These are phyloP conservation scores for Trichoderma reesei DNA, from an alignment of 495 filamentous ascomycete species.

Conservation along the genomic window DNA sequence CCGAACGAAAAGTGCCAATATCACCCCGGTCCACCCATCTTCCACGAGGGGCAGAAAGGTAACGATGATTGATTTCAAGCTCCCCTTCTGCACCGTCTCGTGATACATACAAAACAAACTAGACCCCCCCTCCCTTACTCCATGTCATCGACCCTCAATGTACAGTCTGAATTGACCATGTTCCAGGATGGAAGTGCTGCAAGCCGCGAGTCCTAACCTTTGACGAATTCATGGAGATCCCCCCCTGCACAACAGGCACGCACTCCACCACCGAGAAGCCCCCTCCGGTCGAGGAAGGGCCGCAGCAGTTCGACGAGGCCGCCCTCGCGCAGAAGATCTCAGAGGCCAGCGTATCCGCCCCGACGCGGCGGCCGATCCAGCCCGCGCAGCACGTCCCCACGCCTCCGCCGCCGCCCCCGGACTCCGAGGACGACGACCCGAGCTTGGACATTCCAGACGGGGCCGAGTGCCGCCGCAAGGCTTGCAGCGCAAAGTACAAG, in stretches of 20 bases:
- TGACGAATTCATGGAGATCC: conserved; percentile 92
- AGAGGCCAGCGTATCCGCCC: conserved; percentile 28
- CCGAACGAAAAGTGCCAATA: conserved; percentile 78
- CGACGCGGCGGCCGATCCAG: conserved; percentile 38
- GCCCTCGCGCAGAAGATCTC: conserved; percentile 11
- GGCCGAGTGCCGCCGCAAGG: conserved; percentile 64
- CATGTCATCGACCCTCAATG: too few relatives aligned
- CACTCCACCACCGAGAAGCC: conserved; percentile 75
- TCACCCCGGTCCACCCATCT: conserved; percentile 88
- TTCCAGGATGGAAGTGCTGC: conserved; percentile 95
- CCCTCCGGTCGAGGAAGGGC: conserved; percentile 43
- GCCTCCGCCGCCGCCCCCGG: conserved; percentile 55
- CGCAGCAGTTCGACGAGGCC: conserved; percentile 20
- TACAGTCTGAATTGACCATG: too few relatives aligned
- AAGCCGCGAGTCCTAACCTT: conserved; percentile 97
- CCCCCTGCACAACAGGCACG: conserved; percentile 87
- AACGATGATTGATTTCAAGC: conserved; percentile 22
- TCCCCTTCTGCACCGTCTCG: background rate
- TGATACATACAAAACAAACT: too few relatives aligned
- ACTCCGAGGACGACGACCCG: conserved; percentile 83
- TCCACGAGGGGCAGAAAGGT: conserved; percentile 99
- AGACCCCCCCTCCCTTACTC: too few relatives aligned
- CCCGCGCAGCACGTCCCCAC: conserved; percentile 47
- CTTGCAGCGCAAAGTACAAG: conserved; percentile 57
- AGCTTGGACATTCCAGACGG: conserved; percentile 58